phyloP scores from a whole-genome alignment of 176 grass and related monocot genomes.

The Musa acuminata region DNA sequence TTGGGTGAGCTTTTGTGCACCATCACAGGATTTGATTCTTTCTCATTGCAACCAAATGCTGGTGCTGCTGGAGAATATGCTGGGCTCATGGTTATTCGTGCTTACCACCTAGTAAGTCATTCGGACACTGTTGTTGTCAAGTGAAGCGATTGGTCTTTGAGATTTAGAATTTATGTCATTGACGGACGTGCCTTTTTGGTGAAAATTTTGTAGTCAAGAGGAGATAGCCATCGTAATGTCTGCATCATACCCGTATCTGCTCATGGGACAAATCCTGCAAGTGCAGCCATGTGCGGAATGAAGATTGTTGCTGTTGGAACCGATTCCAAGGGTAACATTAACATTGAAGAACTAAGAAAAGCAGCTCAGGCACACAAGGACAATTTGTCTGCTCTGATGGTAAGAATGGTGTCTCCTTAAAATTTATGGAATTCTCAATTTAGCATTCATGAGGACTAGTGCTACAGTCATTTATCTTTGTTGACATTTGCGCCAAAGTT shows the following conservation, averaged over 20 bases:
- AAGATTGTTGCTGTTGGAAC: conserved; percentile 97
- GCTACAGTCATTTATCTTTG: neutral
- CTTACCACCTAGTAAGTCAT: conserved; percentile 58
- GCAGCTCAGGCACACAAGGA: conserved; percentile 88
- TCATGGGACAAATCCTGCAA: conserved; percentile 95
- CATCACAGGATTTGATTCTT: conserved; percentile 95
- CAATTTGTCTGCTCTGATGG: conserved; percentile 90
- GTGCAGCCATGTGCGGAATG: conserved; percentile 99
- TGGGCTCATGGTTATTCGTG: conserved; percentile 97
- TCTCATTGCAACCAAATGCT: conserved; percentile 99
- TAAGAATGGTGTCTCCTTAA: conserved; percentile 20
- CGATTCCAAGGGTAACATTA: conserved; percentile 97
- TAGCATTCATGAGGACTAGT: neutral
- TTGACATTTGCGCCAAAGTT: neutral
- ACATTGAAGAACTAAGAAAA: conserved; percentile 88
- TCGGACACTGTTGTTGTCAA: neutral
- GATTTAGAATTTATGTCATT: conserved; percentile 3
- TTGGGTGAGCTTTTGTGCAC: conserved; percentile 73
- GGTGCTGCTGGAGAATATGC: conserved; percentile 98
- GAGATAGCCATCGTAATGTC: conserved; percentile 84
- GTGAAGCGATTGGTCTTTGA: neutral
- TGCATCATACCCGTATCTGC: conserved; percentile 99
- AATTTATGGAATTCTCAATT: neutral
- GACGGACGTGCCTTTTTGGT: neutral
- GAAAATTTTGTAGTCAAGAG: conserved; percentile 43